Percentiles rank a stretch among this genome's conserved stretches.
Evolutionary conservation across 495 filamentous ascomycete genomes (phyloP).

Genomic region (Immersiella caudata): DNA sequence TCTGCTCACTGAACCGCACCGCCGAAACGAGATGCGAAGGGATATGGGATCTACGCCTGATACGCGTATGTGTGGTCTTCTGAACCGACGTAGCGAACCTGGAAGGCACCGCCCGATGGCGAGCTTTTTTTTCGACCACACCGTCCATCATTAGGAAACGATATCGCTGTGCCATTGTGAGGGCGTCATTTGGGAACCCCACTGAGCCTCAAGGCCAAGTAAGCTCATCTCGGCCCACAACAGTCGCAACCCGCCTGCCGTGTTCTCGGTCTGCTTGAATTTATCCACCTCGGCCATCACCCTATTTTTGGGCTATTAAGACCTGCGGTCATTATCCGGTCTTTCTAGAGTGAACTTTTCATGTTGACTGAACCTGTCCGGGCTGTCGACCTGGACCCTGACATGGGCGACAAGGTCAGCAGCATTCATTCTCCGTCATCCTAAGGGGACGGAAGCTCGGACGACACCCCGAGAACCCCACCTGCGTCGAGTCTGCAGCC

Average conservation of each 20-base stretch:
- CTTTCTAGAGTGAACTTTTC: neutral
- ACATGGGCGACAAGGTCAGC: neutral
- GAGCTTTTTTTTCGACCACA: too few relatives aligned
- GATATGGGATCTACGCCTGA: too few relatives aligned
- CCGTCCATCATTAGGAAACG: neutral
- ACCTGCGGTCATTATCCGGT: neutral
- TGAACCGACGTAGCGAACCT: too few relatives aligned
- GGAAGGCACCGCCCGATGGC: too few relatives aligned
- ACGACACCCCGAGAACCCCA: neutral
- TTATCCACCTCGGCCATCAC: neutral
- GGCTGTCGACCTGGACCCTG: neutral
- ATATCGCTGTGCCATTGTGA: neutral
- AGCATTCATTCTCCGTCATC: neutral
- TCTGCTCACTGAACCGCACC: too few relatives aligned
- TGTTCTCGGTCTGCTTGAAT: neutral
- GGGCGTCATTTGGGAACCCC: neutral
- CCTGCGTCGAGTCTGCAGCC: conserved; percentile 12
- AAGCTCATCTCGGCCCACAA: neutral
- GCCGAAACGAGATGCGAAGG: too few relatives aligned
- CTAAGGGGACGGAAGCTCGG: neutral
- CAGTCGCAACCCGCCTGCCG: neutral
- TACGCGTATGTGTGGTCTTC: too few relatives aligned
- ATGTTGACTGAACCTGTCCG: neutral
- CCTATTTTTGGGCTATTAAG: neutral
- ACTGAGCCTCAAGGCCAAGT: neutral